phyloP scores from a whole-genome alignment of 75 land plant species.

The Cunninghamia lanceolata region DNA sequence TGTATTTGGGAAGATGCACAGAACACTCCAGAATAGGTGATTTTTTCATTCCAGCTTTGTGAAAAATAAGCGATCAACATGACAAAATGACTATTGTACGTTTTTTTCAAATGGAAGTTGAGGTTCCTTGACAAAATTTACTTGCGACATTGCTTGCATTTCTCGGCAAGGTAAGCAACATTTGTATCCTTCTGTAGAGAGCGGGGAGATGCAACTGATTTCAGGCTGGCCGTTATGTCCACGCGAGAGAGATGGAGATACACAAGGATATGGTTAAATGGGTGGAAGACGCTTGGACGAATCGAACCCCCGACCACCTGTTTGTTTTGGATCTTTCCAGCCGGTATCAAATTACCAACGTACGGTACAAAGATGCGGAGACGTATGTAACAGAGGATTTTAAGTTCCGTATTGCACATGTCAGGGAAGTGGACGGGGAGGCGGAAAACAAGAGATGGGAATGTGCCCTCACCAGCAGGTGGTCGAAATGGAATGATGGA shows the following conservation, averaged over 20 bases:
- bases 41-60: too few species aligned
- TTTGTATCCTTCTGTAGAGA: background rate
- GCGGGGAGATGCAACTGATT: background rate
- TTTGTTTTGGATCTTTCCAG: background rate
- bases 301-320: background rate
- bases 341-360: background rate
- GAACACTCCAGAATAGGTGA: too few species aligned
- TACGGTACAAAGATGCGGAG: background rate
- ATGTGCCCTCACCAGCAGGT: background rate
- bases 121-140: too few species aligned
- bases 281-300: background rate
- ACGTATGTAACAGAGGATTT: background rate
- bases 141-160: too few species aligned
- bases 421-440: background rate
- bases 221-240: background rate
- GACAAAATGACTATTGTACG: background rate
- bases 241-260: background rate
- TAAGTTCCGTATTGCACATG: background rate
- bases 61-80: background rate
- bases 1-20: too few species aligned
- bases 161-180: background rate
- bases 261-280: background rate
- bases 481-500: slow-evolving; percentile 5
- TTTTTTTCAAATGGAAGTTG: background rate
- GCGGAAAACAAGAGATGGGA: background rate